Evolutionary conservation across 129 eudicot species (phyloP), one percentile per base, ranked within the genome.

Genomic region (Tagetes erecta): DNA sequence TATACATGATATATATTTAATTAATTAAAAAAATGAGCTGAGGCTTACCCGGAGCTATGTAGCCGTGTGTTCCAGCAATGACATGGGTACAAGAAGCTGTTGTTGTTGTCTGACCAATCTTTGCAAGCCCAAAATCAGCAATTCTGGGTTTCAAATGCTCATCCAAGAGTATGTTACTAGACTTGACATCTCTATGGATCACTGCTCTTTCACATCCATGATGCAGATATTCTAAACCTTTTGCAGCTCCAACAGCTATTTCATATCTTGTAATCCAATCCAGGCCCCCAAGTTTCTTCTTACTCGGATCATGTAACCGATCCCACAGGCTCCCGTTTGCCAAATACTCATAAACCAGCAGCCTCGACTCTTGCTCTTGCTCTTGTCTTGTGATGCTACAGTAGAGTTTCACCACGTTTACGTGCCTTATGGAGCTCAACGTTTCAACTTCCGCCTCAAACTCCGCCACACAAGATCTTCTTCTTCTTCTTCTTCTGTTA

Each of bases 281-380:
- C 49, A 88, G 84, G 2, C 68, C 74, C 5, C 68, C 76, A 20
- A 83, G 35, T 72, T 91, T 91, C 40, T 79, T 80, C 47, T 78
- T 76, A 27, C 35, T 55, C 60, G 60, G 9, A 3, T 75, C 74
- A 64, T 91, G 97, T 63, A 91, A 64, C 74, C 87, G 79, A 2
- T 91, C 97, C 97, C 97, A 91, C 35, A 91, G 78, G 34, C 97
- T 91, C 47, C 97, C 97, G 55, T 88, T 91, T 0, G 92, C 88
- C 92, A 91, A 34, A 63, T 84, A 88, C 80, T 91, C 97, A 1
- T 91, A 91, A 0, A 88, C 97, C 87, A 91, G 60, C 86, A 91
- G 75, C 68, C 88, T 88, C 6, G 95, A 91, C 72, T 84, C 97
- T 77, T 81, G 86, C 46, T 84, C 97, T 77, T 81, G 86, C 46